These are phyloP conservation scores for Vitis hybrid DNA, from an alignment of 177 flowering plant genomes.

Conservation along the genomic window DNA sequence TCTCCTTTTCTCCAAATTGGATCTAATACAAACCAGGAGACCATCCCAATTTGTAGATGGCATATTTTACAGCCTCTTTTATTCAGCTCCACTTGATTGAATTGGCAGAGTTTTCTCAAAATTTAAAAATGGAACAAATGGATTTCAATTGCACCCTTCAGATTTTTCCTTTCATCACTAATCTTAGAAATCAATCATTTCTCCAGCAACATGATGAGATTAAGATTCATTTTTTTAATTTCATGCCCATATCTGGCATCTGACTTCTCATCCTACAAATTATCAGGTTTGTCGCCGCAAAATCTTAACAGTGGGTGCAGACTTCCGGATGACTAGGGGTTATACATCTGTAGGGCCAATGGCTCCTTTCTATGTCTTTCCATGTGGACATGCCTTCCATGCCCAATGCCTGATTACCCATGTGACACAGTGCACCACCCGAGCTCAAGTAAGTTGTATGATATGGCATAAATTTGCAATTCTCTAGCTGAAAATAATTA, in stretches of 20 bases:
- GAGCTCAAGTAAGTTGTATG: slow-evolving; percentile 64
- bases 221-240: no score
- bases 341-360: slow-evolving; percentile 79
- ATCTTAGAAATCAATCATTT: no score
- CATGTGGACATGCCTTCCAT: slow-evolving; percentile 97
- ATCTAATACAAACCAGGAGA: no score
- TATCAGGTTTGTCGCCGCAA: slow-evolving; percentile 75
- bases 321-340: slow-evolving; percentile 57
- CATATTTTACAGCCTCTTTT: no score
- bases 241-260: not conserved
- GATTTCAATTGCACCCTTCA: no score
- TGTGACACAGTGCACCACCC: slow-evolving; percentile 72
- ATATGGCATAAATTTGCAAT: not conserved
- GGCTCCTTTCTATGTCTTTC: slow-evolving; percentile 99
- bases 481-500: not conserved
- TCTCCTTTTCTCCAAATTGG: no score
- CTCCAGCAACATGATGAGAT: no score
- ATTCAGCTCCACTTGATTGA: no score
- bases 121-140: no score
- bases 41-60: no score
- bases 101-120: no score
- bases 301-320: slow-evolving; percentile 58
- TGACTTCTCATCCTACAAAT: not conserved
- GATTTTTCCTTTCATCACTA: no score
- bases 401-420: slow-evolving; percentile 89